These are phyloP conservation scores for Gossypium bickii DNA, from an alignment of 345 rosid genomes.

Conservation along the genomic window DNA sequence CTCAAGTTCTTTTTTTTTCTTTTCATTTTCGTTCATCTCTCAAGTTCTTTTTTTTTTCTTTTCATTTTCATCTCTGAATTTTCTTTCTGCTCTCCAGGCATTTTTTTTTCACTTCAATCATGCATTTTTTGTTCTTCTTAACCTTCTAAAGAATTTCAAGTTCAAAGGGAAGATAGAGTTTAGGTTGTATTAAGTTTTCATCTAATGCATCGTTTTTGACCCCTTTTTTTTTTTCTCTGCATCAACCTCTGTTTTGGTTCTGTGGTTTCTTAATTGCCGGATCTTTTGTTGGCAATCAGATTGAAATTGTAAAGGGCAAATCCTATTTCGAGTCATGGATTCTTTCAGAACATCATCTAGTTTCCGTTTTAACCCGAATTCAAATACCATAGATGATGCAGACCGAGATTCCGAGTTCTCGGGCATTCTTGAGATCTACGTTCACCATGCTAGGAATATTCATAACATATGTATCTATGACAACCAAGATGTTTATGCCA, in stretches of 20 bases:
- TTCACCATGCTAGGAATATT: slow-evolving; percentile 89
- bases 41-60: not conserved
- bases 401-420: slow-evolving; percentile 43
- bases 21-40: not conserved
- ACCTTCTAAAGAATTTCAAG: too few relatives aligned
- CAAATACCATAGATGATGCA: slow-evolving; percentile 24
- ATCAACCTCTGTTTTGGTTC: not conserved
- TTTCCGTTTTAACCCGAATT: slow-evolving; percentile 34
- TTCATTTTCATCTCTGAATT: not conserved
- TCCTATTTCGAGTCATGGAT: slow-evolving; percentile 34
- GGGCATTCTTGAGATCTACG: slow-evolving; percentile 64
- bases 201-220: not conserved
- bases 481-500: slow-evolving; percentile 92
- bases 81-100: too few relatives aligned
- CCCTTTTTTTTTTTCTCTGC: not conserved
- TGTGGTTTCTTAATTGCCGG: slow-evolving; percentile 1
- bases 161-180: too few relatives aligned
- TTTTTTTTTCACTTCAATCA: too few relatives aligned
- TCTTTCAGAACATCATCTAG: slow-evolving; percentile 46
- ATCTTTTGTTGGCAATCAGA: not conserved
- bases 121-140: too few relatives aligned
- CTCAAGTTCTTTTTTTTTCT: not conserved
- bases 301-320: slow-evolving; percentile 6
- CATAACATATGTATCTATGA: slow-evolving; percentile 97
- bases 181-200: too few relatives aligned